phyloP scores from a whole-genome alignment of 768 basidiomycete species.

The Daedalea quercina region DNA sequence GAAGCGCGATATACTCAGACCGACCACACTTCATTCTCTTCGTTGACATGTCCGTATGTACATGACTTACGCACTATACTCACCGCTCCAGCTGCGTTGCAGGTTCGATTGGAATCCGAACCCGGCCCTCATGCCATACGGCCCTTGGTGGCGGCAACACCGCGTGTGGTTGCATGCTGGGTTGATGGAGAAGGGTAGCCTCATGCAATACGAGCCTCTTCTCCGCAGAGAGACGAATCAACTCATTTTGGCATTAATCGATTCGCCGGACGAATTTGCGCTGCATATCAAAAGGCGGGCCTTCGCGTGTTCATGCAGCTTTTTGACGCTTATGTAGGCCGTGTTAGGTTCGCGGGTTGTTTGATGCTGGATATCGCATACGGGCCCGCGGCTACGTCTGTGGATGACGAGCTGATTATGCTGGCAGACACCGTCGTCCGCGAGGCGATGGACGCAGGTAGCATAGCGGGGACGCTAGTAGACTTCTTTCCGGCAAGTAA shows the following conservation, averaged over 20 bases:
- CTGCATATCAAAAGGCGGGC: background rate
- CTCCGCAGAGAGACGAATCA: background rate
- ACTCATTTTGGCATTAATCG: background rate
- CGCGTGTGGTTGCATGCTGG: background rate
- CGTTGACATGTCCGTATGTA: constrained; percentile 18
- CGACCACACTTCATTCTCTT: constrained; percentile 24
- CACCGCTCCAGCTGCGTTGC: background rate
- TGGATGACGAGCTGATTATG: constrained; percentile 7
- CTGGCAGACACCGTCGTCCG: constrained; percentile 6
- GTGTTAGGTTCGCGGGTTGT: background rate
- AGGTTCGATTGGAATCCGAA: background rate
- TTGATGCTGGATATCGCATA: constrained; percentile 12
- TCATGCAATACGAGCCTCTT: background rate
- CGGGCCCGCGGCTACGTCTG: constrained; percentile 1
- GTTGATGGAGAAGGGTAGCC: background rate
- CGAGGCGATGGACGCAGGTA: constrained; percentile 5
- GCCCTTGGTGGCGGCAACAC: background rate
- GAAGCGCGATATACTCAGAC: constrained; percentile 26
- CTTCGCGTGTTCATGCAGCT: background rate
- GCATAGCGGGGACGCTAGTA: constrained; percentile 7
- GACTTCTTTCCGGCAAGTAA: constrained; percentile 6
- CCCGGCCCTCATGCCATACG: background rate
- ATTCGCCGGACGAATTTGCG: background rate
- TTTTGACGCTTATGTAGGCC: no score
- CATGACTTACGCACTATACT: background rate